Conservation (phyloP, 176 grass and related monocot species). For the Aegilops sharonensis region DNA sequence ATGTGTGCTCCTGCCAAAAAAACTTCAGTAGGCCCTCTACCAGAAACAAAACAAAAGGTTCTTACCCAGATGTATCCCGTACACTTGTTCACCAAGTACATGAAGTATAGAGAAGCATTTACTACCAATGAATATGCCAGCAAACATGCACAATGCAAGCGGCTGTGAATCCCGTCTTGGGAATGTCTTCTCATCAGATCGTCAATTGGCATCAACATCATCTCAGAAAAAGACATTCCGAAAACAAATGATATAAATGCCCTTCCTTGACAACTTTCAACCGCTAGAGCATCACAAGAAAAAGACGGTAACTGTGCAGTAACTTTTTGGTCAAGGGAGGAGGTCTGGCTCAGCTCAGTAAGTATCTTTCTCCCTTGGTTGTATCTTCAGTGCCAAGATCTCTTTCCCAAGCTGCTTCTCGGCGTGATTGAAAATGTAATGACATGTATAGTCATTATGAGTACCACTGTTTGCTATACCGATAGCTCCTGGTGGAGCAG, state of each 20-base stretch:
- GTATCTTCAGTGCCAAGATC: neutral
- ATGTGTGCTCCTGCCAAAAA: neutral
- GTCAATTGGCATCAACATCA: neutral
- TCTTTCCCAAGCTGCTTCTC: conserved; percentile 6
- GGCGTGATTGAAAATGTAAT: neutral
- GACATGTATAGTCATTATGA: neutral
- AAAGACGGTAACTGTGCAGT: neutral
- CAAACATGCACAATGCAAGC: neutral
- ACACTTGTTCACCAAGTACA: neutral
- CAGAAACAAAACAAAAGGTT: neutral
- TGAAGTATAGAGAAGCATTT: neutral
- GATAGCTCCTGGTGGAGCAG: neutral
- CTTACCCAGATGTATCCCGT: neutral
- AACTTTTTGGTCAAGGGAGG: conserved; percentile 1
- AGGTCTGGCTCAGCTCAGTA: neutral
- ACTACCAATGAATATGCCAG: neutral
- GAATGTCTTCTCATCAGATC: neutral
- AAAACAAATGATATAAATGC: neutral
- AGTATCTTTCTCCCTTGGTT: neutral
- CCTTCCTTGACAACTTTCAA: neutral
- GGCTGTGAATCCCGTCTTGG: neutral
- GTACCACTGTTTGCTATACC: neutral
- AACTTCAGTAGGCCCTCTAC: neutral
- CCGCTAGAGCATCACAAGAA: neutral
- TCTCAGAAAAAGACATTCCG: neutral